These are phyloP conservation scores for Annulohypoxylon stygium DNA, from an alignment of 495 filamentous ascomycete species.

Conservation along the genomic window DNA sequence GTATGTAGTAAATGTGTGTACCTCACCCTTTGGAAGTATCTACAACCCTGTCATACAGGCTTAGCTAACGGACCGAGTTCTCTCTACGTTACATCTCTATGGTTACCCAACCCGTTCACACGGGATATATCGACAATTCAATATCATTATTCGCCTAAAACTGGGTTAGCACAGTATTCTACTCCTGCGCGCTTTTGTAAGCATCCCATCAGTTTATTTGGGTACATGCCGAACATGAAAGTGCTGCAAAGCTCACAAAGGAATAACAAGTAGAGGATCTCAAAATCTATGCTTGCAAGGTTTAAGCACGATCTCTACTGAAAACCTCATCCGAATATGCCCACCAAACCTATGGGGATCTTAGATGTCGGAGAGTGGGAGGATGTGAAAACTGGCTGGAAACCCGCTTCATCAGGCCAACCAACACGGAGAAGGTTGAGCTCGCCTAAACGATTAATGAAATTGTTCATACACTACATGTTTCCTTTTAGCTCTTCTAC, in stretches of 20 bases:
- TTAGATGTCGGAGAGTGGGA: conserved; percentile 36
- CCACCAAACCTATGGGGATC: conserved; percentile 2
- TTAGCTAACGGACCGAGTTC: conserved; percentile 7
- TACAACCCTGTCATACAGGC: background rate
- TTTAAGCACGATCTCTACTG: background rate
- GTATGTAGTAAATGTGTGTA: background rate
- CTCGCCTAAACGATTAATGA: conserved; percentile 6
- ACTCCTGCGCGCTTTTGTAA: background rate
- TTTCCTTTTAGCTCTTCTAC: background rate
- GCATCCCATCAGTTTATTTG: background rate
- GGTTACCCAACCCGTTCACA: conserved; percentile 4
- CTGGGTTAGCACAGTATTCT: background rate
- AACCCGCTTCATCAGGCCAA: conserved; percentile 11
- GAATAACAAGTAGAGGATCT: background rate
- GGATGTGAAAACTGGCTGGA: conserved; percentile 35
- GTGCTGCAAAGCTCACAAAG: background rate
- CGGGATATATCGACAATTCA: background rate
- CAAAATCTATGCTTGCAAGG: background rate
- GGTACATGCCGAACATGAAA: background rate
- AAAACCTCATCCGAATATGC: conserved; percentile 9
- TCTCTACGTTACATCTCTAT: conserved; percentile 3
- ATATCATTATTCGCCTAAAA: background rate
- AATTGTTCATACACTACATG: conserved; percentile 22
- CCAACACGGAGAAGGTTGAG: background rate
- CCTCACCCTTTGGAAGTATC: background rate